Conservation (phyloP, 345 rosid species). For the Brassica napus region DNA sequence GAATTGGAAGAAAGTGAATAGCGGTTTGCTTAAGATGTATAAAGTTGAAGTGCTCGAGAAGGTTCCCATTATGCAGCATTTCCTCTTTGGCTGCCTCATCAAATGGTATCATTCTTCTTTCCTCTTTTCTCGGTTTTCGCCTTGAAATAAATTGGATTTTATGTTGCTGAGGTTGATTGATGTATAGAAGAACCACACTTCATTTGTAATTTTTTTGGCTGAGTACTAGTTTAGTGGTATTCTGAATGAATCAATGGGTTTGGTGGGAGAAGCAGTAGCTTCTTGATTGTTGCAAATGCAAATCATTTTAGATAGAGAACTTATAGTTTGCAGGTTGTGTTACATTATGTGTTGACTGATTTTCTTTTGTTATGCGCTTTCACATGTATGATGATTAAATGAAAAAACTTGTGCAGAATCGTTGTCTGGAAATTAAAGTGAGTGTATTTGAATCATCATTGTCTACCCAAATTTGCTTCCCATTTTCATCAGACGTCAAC, state of each 20-base stretch:
- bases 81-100: constrained; percentile 87
- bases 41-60: constrained; percentile 94
- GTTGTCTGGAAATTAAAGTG: not conserved
- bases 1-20: constrained; percentile 89
- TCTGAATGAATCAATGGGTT: not conserved
- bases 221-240: not conserved
- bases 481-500: not conserved
- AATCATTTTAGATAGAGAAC: not conserved
- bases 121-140: no score
- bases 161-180: not conserved
- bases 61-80: constrained; percentile 98
- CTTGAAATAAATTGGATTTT: not conserved
- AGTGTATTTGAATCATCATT: not conserved
- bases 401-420: not conserved
- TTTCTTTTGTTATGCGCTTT: not conserved
- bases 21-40: constrained; percentile 94
- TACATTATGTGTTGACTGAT: not conserved
- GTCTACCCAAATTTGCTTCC: constrained; percentile 14
- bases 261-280: not conserved
- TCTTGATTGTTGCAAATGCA: not conserved
- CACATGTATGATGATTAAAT: not conserved
- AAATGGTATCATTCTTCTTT: constrained; percentile 60
- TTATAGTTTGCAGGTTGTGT: not conserved
- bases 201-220: not conserved
- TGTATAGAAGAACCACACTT: not conserved